Evolutionary conservation across 2,329 filamentous ascomycete genomes (phyloP), one percentile per base, ranked within the genome.

Genomic region (Aureobasidium zeae): DNA sequence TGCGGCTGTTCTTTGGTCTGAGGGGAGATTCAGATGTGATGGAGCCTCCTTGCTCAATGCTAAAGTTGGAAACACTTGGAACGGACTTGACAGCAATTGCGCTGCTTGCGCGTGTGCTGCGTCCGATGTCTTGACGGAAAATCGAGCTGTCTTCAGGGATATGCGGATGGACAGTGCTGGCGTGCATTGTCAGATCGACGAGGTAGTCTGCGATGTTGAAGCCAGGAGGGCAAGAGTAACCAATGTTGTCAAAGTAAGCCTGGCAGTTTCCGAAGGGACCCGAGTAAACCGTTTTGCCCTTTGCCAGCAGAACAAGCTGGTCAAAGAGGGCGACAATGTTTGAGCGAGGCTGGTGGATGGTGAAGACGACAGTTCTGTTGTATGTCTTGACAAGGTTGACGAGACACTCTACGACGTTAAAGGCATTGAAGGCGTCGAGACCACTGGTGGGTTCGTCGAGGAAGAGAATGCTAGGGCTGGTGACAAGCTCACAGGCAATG

Each of bases 151-250:
- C 67, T 36, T 79, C 76, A 21, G 78, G 71, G 2, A 70, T 63
- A 9, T 72, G 65, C 1, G 72, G 70, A 26, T 64, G 67, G 11
- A 72, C 68, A 41, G 73, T 71, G 47, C 84, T 77, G 17, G 87
- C 88, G 60, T 98, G 91, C 89, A 98, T 96, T 0, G 91, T 96
- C 29, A 98, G 72, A 60, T 98, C 91, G 21, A 98, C 88, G 4
- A 98, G 76, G 58, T 95, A 98, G 61, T 98, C 91, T 3, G 91
- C 91, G 63, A 98, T 96, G 57, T 98, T 98, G 74, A 96, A 98
- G 2, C 93, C 93, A 17, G 88, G 83, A 9, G 91, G 91, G 57
- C 93, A 98, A 36, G 83, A 72, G 61, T 95, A 98, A 31, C 91
- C 93, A 49, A 94, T 81, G 34, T 79, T 74, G 57, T 95, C 86